A percentile compares a stretch with the other conserved stretches of the same genome.
Evolutionary conservation across 192 early-diverging fungal genomes (phyloP).

Genomic region (Lobulomyces angularis): DNA sequence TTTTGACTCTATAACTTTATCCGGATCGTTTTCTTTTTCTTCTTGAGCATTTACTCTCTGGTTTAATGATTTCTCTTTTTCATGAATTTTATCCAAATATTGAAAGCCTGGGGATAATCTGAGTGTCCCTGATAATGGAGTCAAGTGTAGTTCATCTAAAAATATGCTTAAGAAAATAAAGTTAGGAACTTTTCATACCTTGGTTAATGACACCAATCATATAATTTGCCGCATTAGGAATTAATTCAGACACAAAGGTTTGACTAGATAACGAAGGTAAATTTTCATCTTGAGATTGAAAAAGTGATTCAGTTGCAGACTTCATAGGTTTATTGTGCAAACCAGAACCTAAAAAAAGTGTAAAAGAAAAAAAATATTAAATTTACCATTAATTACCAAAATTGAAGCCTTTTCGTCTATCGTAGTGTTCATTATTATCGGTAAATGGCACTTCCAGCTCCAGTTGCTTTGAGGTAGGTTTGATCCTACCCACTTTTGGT

Average conservation of each 20-base stretch:
- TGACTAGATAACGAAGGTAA: too few species aligned
- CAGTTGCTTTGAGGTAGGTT: slow-evolving; percentile 67
- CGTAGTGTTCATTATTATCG: slow-evolving; percentile 60
- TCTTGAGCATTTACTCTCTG: slow-evolving; percentile 58
- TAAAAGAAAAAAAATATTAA: slow-evolving; percentile 25
- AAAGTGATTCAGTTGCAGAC: slow-evolving; percentile 30
- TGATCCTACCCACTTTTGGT: slow-evolving; percentile 60
- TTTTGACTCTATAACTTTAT: slow-evolving; percentile 18
- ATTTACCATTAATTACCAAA: slow-evolving; percentile 57
- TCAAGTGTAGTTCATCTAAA: slow-evolving; percentile 74
- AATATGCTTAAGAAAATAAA: neutral
- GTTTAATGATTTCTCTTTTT: slow-evolving; percentile 60
- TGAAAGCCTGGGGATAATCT: slow-evolving; percentile 81
- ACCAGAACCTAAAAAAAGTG: slow-evolving; percentile 16
- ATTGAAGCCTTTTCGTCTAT: slow-evolving; percentile 60
- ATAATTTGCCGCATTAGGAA: slow-evolving; percentile 72
- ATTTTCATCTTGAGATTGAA: too few species aligned
- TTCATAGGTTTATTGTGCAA: slow-evolving; percentile 8
- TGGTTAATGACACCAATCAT: slow-evolving; percentile 66
- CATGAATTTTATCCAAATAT: slow-evolving; percentile 82
- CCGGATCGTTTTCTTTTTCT: slow-evolving; percentile 33
- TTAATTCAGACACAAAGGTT: slow-evolving; percentile 59
- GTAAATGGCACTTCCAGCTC: slow-evolving; percentile 77
- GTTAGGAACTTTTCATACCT: slow-evolving; percentile 27
- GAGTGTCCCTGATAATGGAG: slow-evolving; percentile 54